phyloP scores from a whole-genome alignment of 441 rosid genomes.

The Eruca vesicaria region DNA sequence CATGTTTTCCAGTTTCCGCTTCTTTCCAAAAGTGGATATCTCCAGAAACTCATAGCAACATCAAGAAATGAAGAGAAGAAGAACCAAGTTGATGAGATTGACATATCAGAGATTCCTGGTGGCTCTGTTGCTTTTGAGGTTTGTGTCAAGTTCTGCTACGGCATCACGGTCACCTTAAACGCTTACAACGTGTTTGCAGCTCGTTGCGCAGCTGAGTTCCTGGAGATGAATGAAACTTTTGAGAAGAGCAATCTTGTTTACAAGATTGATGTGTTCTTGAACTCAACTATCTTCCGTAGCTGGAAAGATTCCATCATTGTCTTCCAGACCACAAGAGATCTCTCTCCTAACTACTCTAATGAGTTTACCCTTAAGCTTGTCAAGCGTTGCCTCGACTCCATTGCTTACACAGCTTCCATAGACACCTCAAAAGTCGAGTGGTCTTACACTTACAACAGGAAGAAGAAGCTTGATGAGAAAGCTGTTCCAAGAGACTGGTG shows the following conservation, averaged over 20 bases:
- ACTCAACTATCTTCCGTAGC: conserved; percentile 28
- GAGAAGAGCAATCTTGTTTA: conserved; percentile 35
- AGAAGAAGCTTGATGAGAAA: conserved; percentile 28
- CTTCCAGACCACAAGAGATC: conserved; percentile 25
- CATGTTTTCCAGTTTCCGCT: conserved; percentile 31
- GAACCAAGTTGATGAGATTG: conserved; percentile 17
- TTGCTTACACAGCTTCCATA: conserved; percentile 26
- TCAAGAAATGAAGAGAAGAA: conserved; percentile 20
- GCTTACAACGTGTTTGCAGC: conserved; percentile 31
- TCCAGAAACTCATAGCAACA: conserved; percentile 30
- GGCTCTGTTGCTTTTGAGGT: conserved; percentile 36
- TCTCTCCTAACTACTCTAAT: not conserved
- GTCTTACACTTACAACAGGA: conserved; percentile 32
- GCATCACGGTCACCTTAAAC: conserved; percentile 32
- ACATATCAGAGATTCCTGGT: conserved; percentile 31
- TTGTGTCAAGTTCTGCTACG: conserved; percentile 33
- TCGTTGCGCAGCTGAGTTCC: conserved; percentile 35
- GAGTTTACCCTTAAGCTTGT: conserved; percentile 10
- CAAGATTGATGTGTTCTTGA: conserved; percentile 39
- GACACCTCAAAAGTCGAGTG: conserved; percentile 28
- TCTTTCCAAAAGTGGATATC: conserved; percentile 27
- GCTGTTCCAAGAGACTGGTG: conserved; percentile 36
- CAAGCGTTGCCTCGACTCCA: conserved; percentile 22
- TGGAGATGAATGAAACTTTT: conserved; percentile 34
- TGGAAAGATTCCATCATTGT: conserved; percentile 37